phyloP scores from a whole-genome alignment of 208 protist species.

The Leptomonas pyrrhocoris region DNA sequence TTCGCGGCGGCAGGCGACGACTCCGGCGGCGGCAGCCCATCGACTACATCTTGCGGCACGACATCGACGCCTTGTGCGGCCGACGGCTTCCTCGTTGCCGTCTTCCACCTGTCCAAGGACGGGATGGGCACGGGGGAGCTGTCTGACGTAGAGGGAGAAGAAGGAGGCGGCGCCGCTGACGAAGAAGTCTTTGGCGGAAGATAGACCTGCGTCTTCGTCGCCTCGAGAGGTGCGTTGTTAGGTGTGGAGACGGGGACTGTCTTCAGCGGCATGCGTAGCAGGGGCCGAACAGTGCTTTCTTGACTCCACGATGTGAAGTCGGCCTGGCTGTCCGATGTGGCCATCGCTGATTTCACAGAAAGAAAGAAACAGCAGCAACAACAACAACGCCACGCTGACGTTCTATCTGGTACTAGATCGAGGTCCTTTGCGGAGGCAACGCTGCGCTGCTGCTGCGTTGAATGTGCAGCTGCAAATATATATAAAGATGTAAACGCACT shows the following conservation, averaged over 20 bases:
- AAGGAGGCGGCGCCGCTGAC: no score
- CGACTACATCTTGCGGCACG: neutral
- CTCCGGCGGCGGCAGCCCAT: neutral
- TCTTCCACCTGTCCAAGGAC: neutral
- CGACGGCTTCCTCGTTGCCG: neutral
- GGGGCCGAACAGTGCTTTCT: neutral
- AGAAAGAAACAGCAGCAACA: neutral
- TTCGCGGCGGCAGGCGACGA: conserved; percentile 1
- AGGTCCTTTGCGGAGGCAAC: no score
- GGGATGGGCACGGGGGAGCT: conserved; percentile 4
- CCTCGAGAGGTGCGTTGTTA: neutral
- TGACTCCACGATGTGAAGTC: conserved; percentile 6
- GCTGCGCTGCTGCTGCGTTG: no score
- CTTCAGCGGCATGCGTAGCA: conserved; percentile 14
- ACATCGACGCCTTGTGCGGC: neutral
- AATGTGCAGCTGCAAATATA: no score
- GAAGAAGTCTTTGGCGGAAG: no score
- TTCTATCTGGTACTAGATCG: no score
- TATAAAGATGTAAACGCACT: no score
- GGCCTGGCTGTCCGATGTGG: neutral
- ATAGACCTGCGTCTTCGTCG: no score
- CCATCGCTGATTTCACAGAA: no score
- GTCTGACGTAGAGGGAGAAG: neutral
- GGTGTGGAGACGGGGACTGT: neutral
- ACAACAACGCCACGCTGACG: neutral